Evolutionary conservation across 2,329 filamentous ascomycete species (phyloP).

Genomic region (Bipolaris sorokiniana): DNA sequence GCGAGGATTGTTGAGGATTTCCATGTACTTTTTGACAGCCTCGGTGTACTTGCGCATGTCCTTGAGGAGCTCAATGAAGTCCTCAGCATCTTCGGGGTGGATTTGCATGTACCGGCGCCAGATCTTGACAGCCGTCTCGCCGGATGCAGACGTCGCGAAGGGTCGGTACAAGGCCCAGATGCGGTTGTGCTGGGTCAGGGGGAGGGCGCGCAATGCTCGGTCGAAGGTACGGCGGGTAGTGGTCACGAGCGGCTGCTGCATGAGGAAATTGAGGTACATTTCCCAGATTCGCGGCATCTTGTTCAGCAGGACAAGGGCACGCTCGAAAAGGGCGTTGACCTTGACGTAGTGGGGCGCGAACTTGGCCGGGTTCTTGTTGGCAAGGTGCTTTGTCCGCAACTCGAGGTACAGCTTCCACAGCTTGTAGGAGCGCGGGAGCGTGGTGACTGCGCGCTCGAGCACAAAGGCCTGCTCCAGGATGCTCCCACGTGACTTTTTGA

Average conservation of each 20-base stretch:
- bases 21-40: constrained; percentile 88
- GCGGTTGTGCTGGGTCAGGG: constrained; percentile 91
- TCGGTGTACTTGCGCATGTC: constrained; percentile 86
- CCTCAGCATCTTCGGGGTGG: constrained; percentile 92
- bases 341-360: constrained; percentile 85
- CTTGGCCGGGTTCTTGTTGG: constrained; percentile 80
- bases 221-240: constrained; percentile 88
- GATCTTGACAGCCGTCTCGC: constrained; percentile 87
- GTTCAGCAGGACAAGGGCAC: constrained; percentile 89
- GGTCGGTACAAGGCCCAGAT: constrained; percentile 92
- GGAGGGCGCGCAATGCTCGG: constrained; percentile 85
- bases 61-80: constrained; percentile 88
- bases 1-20: constrained; percentile 85
- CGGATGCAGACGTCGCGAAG: constrained; percentile 89
- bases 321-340: constrained; percentile 93
- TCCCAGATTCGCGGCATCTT: constrained; percentile 99
- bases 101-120: constrained; percentile 98
- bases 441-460: constrained; percentile 87
- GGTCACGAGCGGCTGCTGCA: constrained; percentile 90
- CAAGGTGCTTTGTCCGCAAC: constrained; percentile 80
- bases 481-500: constrained; percentile 86
- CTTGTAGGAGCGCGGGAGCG: constrained; percentile 94
- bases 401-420: constrained; percentile 97
- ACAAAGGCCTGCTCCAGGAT: constrained; percentile 83
- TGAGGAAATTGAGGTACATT: constrained; percentile 90